These are phyloP conservation scores for Wickerhamiella qilinensis DNA, from an alignment of 805 yeast genomes.

Conservation along the genomic window DNA sequence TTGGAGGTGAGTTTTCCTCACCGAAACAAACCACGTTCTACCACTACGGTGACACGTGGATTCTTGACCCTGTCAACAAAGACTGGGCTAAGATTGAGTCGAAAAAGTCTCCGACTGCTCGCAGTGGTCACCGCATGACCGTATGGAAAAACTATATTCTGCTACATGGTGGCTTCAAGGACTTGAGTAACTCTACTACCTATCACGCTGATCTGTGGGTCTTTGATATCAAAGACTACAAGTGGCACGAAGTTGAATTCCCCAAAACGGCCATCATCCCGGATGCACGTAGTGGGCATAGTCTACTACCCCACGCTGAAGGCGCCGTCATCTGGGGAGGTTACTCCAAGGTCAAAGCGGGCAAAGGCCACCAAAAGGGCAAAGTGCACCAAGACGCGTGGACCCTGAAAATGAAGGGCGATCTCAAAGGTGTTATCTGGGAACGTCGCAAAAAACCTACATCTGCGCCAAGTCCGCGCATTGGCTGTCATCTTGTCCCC, in stretches of 20 bases:
- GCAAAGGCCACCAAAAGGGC: slow-evolving; percentile 75
- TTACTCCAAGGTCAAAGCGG: slow-evolving; percentile 77
- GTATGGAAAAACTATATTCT: slow-evolving; percentile 83
- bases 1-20: slow-evolving; percentile 94
- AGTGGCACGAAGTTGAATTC: slow-evolving; percentile 81
- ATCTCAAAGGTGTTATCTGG: slow-evolving; percentile 62
- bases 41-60: slow-evolving; percentile 95
- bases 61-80: slow-evolving; percentile 63
- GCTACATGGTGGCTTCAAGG: slow-evolving; percentile 85
- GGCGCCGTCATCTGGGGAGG: slow-evolving; percentile 90
- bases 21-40: slow-evolving; percentile 93
- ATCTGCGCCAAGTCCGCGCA: slow-evolving; percentile 80
- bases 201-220: slow-evolving; percentile 82
- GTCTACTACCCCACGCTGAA: slow-evolving; percentile 57
- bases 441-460: slow-evolving; percentile 84
- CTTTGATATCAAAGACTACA: slow-evolving; percentile 74
- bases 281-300: slow-evolving; percentile 88
- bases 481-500: slow-evolving; percentile 78
- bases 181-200: slow-evolving; percentile 67
- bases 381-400: slow-evolving; percentile 77
- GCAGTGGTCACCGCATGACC: slow-evolving; percentile 86
- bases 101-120: slow-evolving; percentile 53
- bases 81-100: slow-evolving; percentile 83
- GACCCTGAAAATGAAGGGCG: slow-evolving; percentile 75
- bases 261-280: slow-evolving; percentile 71